Conservation (phyloP, 176 grass and related monocot species). For the Carex littledalei region DNA sequence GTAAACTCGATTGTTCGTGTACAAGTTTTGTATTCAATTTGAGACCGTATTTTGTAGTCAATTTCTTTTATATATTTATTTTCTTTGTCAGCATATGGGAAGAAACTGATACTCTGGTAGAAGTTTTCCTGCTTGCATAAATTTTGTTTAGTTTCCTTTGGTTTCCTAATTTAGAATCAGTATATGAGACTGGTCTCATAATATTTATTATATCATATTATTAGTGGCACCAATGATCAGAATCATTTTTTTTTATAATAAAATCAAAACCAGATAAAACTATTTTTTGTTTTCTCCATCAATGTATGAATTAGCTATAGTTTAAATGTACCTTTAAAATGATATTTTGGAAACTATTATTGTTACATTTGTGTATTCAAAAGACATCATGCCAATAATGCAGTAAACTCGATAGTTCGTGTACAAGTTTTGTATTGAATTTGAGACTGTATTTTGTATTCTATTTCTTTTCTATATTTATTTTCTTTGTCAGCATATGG, state of each 20-base stretch:
- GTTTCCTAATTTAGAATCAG: neutral
- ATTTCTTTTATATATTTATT: neutral
- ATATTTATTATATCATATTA: too few relatives aligned
- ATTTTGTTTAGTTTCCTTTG: conserved; percentile 1
- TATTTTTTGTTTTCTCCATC: neutral
- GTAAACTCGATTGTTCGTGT: neutral
- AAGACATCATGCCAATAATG: neutral
- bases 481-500: neutral
- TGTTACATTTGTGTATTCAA: neutral
- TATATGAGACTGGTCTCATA: neutral
- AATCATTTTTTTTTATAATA: neutral
- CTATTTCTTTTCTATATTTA: neutral
- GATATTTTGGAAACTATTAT: neutral
- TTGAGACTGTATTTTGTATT: neutral
- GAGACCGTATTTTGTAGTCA: neutral
- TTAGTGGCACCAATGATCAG: neutral
- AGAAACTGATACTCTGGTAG: neutral
- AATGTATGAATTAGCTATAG: neutral
- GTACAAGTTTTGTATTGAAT: neutral
- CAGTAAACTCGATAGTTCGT: neutral
- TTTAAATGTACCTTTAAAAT: neutral
- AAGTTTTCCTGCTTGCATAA: neutral
- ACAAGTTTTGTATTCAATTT: neutral
- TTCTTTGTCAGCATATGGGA: neutral
- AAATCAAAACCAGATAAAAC: neutral